Base-by-base conservation (phyloP, 2,329 filamentous ascomycete species). In the Phaeosphaeriaceae sp. region DNA sequence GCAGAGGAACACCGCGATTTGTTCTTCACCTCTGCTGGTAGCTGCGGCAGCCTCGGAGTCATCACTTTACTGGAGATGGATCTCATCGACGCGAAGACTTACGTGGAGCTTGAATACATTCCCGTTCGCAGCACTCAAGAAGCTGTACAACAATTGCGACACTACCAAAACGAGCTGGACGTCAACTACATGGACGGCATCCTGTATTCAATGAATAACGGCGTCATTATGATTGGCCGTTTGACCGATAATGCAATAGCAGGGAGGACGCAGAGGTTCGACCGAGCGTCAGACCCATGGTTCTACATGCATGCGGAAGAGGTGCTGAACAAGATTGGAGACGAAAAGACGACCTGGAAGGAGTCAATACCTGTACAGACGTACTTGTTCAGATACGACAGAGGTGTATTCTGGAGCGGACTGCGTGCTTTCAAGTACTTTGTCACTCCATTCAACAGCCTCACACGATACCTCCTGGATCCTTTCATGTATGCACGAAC, bases 161-260 rank as follows among this genome's bases (percentile, higher is more conserved):
- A 81, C 1, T 81, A 83, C 28, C 80, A 79, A 6, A 55, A 69
- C 0, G 76, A 83, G 46, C 61, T 69, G 0, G 61, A 68, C 1
- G 76, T 82, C n/a, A 89, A 92, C 60, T 93, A 88, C 64, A 81
- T 94, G 1, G 91, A 93, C 59, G 89, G 84, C 1, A 89, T 92
- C 46, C 79, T 88, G n/a, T 91, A 86, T 70, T 83, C 86, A 0
- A 77, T 78, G 15, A 78, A 80, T 19, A 80, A 79, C 6, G 85
- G 86, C 0, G 82, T 91, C 0, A 77, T 92, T 46, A 89, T 89
- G 71, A 81, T 83, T 0, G 90, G 90, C 0, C 80, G 79, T 10
- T 77, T 91, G 17, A 82, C 83, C 0, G 80, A 90, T 52, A 70
- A 78, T 0, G 60, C 82, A 0, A 82, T 82, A 0, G 55, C 70